phyloP scores from a whole-genome alignment of 768 basidiomycete species.

The Steccherinum ochraceum region DNA sequence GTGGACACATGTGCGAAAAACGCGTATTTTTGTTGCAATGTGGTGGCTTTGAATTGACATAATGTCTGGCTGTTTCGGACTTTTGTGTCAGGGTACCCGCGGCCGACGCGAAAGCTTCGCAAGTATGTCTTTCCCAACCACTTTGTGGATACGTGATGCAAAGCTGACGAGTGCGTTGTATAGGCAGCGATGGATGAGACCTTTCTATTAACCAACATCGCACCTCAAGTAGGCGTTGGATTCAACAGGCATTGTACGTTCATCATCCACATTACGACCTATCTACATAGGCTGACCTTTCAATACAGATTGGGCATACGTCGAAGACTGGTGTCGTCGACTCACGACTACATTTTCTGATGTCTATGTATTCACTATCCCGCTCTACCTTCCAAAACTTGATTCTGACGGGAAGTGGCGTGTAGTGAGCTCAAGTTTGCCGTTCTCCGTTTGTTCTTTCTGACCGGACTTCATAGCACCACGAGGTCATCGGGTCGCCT shows the following conservation, averaged over 20 bases:
- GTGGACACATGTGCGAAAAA: constrained; percentile 84
- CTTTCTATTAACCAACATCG: constrained; percentile 91
- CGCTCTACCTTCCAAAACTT: constrained; percentile 86
- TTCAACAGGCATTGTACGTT: constrained; percentile 93
- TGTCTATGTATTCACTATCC: constrained; percentile 96
- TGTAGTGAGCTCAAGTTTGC: constrained; percentile 60
- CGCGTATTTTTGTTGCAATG: neutral
- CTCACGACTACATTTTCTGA: constrained; percentile 86
- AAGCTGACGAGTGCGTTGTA: neutral
- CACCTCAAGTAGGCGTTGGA: constrained; percentile 95
- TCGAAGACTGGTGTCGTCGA: constrained; percentile 92
- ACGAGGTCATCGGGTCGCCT: constrained; percentile 93
- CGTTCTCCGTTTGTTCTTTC: neutral
- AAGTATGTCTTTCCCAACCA: constrained; percentile 34
- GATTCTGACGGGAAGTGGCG: constrained; percentile 92
- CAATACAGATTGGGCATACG: constrained; percentile 85
- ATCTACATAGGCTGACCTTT: neutral
- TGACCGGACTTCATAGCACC: constrained; percentile 55
- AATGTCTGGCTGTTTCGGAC: constrained; percentile 1
- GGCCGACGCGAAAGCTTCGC: constrained; percentile 89
- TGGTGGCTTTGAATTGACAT: neutral
- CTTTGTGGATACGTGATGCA: neutral
- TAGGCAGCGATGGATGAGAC: constrained; percentile 95
- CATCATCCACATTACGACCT: neutral
- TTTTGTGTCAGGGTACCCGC: constrained; percentile 73